A percentile compares a stretch with the other conserved stretches of the same genome.
These are phyloP conservation scores for Colletotrichum costaricense DNA, from an alignment of 2,329 filamentous ascomycete species.

Conservation along the genomic window DNA sequence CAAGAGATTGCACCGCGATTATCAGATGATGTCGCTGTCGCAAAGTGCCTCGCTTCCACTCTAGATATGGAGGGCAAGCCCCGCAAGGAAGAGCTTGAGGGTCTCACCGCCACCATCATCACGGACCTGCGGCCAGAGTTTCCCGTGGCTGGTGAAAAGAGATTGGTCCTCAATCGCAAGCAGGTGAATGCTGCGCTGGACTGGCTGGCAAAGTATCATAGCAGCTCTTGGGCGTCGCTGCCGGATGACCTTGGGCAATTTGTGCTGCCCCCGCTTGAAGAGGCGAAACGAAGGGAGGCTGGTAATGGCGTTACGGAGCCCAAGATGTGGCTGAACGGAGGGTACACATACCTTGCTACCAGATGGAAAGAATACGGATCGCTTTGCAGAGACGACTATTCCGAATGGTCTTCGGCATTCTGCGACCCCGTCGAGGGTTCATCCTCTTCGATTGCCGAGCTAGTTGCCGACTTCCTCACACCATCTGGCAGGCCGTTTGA, in stretches of 20 bases:
- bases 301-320: conserved; percentile 26
- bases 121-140: conserved; percentile 65
- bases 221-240: conserved; percentile 58
- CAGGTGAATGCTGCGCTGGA: conserved; percentile 66
- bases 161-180: conserved; percentile 53
- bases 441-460: conserved; percentile 57
- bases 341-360: conserved; percentile 76
- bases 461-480: conserved; percentile 62
- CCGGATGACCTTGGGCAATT: conserved; percentile 47
- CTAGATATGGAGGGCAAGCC: conserved; percentile 40
- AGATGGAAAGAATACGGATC: conserved; percentile 65
- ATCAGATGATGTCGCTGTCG: conserved; percentile 55
- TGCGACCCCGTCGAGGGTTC: conserved; percentile 48
- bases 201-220: conserved; percentile 74
- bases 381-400: conserved; percentile 57
- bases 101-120: conserved; percentile 66
- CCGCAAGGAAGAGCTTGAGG: conserved; percentile 45
- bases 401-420: conserved; percentile 66
- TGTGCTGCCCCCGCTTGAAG: conserved; percentile 67
- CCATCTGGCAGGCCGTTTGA: conserved; percentile 58
- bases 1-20: conserved; percentile 63
- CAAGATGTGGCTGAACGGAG: conserved; percentile 72
- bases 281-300: conserved; percentile 49
- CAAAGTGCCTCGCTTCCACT: conserved; percentile 61
- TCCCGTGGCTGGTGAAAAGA: conserved; percentile 67